Conservation (phyloP, 176 grass and related monocot genomes). For the Dendrocalamus sinicus region DNA sequence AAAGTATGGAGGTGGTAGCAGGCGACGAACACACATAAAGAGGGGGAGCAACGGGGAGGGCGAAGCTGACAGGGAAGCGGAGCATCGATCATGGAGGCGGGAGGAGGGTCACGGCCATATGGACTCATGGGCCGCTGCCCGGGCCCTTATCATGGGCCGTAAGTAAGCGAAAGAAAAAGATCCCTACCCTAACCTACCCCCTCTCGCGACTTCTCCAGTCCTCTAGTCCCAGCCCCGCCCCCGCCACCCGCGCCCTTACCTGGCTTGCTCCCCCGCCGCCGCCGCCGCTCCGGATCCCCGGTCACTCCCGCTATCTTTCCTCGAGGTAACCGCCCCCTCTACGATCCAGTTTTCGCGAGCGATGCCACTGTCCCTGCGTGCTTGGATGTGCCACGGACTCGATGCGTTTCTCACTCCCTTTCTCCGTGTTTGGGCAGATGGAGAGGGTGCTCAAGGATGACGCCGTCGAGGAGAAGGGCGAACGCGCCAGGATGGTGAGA, state of each 20-base stretch:
- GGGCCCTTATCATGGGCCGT: not conserved
- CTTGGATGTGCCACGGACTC: not conserved
- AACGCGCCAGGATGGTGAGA: conserved; percentile 58
- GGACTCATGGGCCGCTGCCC: not conserved
- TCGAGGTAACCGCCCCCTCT: not conserved
- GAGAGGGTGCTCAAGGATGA: conserved; percentile 64
- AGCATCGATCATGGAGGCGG: too few species aligned
- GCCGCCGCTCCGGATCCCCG: not conserved
- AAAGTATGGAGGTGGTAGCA: too few species aligned
- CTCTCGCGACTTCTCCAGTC: not conserved
- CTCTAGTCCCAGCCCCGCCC: not conserved
- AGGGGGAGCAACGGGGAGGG: too few species aligned
- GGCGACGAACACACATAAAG: too few species aligned
- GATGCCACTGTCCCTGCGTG: not conserved
- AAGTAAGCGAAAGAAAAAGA: not conserved
- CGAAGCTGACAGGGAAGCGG: too few species aligned
- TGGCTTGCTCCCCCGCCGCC: not conserved
- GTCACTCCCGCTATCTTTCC: not conserved
- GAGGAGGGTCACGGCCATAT: not conserved
- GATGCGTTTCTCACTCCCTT: not conserved
- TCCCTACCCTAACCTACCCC: not conserved
- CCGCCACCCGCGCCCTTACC: not conserved
- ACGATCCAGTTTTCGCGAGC: not conserved
- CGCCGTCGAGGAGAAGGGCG: conserved; percentile 54
- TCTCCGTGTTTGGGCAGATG: conserved; percentile 18